Evolutionary conservation across 345 rosid genomes (phyloP), one percentile per base, ranked within the genome.

Genomic region (Trapa bicornis): DNA sequence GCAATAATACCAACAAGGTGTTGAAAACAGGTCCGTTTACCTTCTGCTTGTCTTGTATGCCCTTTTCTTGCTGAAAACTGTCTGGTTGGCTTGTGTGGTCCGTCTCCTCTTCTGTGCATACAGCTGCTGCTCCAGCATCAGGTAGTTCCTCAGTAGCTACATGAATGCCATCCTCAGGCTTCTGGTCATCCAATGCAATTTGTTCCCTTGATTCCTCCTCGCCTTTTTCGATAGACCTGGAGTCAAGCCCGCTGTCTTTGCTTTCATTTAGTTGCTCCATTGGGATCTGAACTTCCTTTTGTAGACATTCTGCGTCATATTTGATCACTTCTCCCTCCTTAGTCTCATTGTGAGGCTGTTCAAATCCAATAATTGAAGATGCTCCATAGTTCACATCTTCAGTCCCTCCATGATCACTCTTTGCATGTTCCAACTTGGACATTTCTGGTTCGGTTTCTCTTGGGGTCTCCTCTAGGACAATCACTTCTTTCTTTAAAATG

Each of bases 1-100:
- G 63, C 37, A 32, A 22, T 22, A 22, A 22, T 22, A 22, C 29
- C 29, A 22, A 22, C 29, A 22, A 22, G 29, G 29, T 22, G 29
- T 22, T 22, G 29, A 22, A 22, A 22, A 22, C 29, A 22, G 29
- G 29, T 22, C 29, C 29, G 0, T 22, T 50, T 15, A 50, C 56
- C 29, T 58, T 35, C 12, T 65, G 41, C 65, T 52, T 15, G 69
- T 75, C 80, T 71, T 65, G 69, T 66, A 35, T 47, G 53, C 16
- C 53, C n/a, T 43, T 37, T 43, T 50, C 69, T 54, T 54, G 61
- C 36, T 67, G 68, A 13, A 45, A 60, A 71, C 45, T 41, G 37
- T 68, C 77, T 70, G 68, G 75, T 4, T 62, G 6, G 61, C 12
- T 68, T 58, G 62, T 36, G 29, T 35, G 37, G 42, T 38, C 50